Conservation (phyloP, 169 alveolate species). For the Besnoitia besnoiti region DNA sequence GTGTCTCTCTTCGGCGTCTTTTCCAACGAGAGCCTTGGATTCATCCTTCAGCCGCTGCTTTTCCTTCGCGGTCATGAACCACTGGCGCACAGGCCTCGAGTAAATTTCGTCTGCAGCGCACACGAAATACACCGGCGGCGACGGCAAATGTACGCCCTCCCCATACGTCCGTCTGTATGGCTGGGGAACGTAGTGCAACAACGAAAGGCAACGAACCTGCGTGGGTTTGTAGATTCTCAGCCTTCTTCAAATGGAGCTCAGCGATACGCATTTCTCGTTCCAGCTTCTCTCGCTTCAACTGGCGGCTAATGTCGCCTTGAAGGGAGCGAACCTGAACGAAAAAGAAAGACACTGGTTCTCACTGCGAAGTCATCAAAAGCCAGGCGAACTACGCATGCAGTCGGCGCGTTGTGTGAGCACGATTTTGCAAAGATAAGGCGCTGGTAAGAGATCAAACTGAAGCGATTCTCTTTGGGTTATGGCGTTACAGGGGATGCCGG, state of each 20-base stretch:
- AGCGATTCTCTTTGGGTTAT: background rate
- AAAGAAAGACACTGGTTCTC: too few relatives aligned
- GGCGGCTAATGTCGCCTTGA: background rate
- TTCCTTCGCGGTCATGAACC: conserved; percentile 44
- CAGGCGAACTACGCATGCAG: too few relatives aligned
- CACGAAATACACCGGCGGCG: background rate
- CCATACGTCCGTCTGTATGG: background rate
- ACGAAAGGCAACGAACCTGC: conserved; percentile 33
- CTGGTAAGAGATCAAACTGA: background rate
- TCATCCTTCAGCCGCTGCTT: conserved; percentile 38
- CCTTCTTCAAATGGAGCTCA: conserved; percentile 48
- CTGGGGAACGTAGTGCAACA: too few relatives aligned
- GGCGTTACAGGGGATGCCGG: too few relatives aligned
- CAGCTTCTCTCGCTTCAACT: conserved; percentile 45
- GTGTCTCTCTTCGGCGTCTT: background rate
- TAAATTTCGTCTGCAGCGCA: conserved; percentile 56
- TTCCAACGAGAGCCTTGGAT: conserved; percentile 1
- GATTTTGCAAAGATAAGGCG: too few relatives aligned
- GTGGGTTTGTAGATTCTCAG: conserved; percentile 52
- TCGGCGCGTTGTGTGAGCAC: too few relatives aligned
- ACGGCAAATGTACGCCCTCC: background rate
- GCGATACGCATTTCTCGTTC: conserved; percentile 66
- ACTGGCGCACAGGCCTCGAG: conserved; percentile 57
- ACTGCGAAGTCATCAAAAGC: too few relatives aligned
- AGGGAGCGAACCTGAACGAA: background rate